Conservation (phyloP, 2,329 filamentous ascomycete species). For the Colletotrichum coccodes region DNA sequence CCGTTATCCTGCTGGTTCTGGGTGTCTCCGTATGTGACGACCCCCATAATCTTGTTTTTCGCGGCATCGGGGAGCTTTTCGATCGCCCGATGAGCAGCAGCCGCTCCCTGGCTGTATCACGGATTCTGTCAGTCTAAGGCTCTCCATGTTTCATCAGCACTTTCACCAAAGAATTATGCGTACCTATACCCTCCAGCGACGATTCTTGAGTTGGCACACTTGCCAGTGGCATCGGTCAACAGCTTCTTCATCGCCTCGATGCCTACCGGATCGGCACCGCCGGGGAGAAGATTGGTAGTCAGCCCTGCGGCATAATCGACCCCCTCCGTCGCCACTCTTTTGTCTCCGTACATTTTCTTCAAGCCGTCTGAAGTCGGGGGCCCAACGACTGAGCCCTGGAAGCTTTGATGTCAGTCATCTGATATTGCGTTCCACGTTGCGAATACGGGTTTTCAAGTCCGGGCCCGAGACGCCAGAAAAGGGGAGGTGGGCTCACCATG, state of each 20-base stretch:
- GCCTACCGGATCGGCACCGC: slow-evolving; percentile 42
- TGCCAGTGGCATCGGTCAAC: slow-evolving; percentile 45
- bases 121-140: not conserved
- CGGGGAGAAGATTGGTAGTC: slow-evolving; percentile 42
- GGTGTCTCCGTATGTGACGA: slow-evolving; percentile 39
- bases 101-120: slow-evolving; percentile 43
- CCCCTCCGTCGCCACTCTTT: slow-evolving; percentile 36
- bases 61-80: slow-evolving; percentile 33
- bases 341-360: slow-evolving; percentile 32
- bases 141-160: not conserved
- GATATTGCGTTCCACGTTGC: not conserved
- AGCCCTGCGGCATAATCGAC: slow-evolving; percentile 48
- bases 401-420: slow-evolving; percentile 8
- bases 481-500: slow-evolving; percentile 40
- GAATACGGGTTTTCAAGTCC: slow-evolving; percentile 37
- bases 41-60: slow-evolving; percentile 34
- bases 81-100: slow-evolving; percentile 39
- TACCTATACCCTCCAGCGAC: slow-evolving; percentile 50
- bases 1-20: slow-evolving; percentile 44
- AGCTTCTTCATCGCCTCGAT: slow-evolving; percentile 43
- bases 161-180: not conserved
- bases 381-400: slow-evolving; percentile 33
- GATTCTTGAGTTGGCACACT: slow-evolving; percentile 47
- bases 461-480: slow-evolving; percentile 28
- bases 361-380: slow-evolving; percentile 31